Percentiles rank a stretch among this genome's conserved stretches.
These are phyloP conservation scores for Phalaenopsis aphrodite DNA, from an alignment of 106 monocot genomes.

Conservation along the genomic window DNA sequence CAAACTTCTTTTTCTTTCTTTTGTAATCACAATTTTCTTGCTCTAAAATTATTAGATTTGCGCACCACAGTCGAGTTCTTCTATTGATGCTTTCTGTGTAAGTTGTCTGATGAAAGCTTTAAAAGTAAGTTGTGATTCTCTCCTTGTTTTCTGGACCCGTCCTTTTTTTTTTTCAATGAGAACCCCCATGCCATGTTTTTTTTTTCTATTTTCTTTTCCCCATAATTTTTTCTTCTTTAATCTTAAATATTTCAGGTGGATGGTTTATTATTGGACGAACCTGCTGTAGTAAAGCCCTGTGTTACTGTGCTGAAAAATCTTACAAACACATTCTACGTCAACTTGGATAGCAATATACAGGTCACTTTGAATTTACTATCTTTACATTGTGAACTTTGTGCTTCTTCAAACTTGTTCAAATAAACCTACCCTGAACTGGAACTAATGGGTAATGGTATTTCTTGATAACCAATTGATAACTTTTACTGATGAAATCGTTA, in stretches of 20 bases:
- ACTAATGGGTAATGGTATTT: too few species aligned
- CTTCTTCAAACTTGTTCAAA: not conserved
- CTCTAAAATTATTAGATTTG: conserved; percentile 31
- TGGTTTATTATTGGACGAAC: conserved; percentile 36
- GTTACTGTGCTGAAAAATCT: conserved; percentile 47
- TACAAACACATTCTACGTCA: conserved; percentile 30
- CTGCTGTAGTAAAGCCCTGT: conserved; percentile 47
- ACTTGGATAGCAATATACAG: conserved; percentile 49
- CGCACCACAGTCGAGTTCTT: conserved; percentile 15
- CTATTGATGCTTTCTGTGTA: conserved; percentile 19
- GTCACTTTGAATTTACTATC: conserved; percentile 18
- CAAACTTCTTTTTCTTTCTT: not conserved
- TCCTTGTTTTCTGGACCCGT: not conserved
- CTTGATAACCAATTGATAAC: too few species aligned
- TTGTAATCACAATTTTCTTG: not conserved
- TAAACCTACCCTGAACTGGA: not conserved
- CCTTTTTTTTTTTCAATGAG: not conserved
- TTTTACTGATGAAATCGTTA: too few species aligned
- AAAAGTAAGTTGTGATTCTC: conserved; percentile 37
- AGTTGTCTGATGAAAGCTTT: conserved; percentile 41
- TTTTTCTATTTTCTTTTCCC: conserved; percentile 6
- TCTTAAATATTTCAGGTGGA: conserved; percentile 48
- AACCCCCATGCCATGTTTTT: not conserved
- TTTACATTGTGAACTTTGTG: not conserved
- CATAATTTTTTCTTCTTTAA: conserved; percentile 4